A percentile compares a stretch with the other conserved stretches of the same genome.
These are phyloP conservation scores for Pichia sp. DNA, from an alignment of 1,139 yeast species.

Conservation along the genomic window DNA sequence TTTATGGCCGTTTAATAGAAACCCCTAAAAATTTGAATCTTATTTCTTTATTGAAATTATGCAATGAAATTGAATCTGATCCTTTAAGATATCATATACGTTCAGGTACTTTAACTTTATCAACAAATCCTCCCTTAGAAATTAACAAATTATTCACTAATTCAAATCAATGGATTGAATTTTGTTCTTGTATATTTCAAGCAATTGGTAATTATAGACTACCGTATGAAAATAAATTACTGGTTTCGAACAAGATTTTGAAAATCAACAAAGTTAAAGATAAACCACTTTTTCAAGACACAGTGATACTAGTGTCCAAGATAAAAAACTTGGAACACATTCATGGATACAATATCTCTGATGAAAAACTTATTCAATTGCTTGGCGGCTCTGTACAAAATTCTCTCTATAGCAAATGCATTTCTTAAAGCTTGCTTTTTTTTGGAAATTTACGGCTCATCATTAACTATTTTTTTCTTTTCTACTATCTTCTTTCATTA, in stretches of 20 bases:
- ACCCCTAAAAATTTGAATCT: conserved; percentile 26
- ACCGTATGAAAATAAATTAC: conserved; percentile 31
- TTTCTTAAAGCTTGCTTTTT: background rate
- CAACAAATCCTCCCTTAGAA: conserved; percentile 32
- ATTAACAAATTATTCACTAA: conserved; percentile 36
- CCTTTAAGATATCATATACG: conserved; percentile 48
- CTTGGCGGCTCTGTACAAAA: conserved; percentile 16
- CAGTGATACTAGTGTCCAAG: conserved; percentile 7
- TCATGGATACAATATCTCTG: conserved; percentile 4
- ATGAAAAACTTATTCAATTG: conserved; percentile 7
- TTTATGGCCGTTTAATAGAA: conserved; percentile 30
- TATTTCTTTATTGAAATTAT: conserved; percentile 36
- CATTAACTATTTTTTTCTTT: too few species aligned
- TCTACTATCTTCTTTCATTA: too few species aligned
- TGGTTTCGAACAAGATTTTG: conserved; percentile 42
- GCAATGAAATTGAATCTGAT: conserved; percentile 42
- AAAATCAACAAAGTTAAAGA: conserved; percentile 28
- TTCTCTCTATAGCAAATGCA: conserved; percentile 2
- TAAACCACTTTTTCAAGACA: conserved; percentile 6
- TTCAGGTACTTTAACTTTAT: conserved; percentile 36
- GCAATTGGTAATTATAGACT: conserved; percentile 29
- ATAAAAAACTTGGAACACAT: conserved; percentile 8
- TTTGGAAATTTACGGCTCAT: too few species aligned
- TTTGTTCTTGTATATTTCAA: conserved; percentile 31
- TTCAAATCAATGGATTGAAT: conserved; percentile 30